These are phyloP conservation scores for Aureobasidium sp. DNA, from an alignment of 2,329 filamentous ascomycete genomes.

Conservation along the genomic window DNA sequence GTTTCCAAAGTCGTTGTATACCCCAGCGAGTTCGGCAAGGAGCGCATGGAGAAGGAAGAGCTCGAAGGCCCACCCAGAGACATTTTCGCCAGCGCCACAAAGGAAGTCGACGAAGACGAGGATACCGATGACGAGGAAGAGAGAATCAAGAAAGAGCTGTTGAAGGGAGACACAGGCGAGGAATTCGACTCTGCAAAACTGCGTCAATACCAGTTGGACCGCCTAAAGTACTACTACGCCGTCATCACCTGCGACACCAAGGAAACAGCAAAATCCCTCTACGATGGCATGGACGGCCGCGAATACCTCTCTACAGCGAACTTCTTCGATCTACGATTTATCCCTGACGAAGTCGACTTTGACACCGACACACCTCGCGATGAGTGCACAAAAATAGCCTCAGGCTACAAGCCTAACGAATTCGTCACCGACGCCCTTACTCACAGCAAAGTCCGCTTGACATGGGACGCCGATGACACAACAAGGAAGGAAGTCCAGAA, in stretches of 20 bases:
- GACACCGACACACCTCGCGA: slow-evolving; percentile 77
- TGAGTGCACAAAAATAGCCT: slow-evolving; percentile 63
- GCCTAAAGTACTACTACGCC: slow-evolving; percentile 91
- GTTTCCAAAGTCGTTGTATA: slow-evolving; percentile 77
- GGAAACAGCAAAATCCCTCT: slow-evolving; percentile 71
- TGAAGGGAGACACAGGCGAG: slow-evolving; percentile 65
- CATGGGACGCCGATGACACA: slow-evolving; percentile 91
- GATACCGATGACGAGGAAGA: slow-evolving; percentile 60
- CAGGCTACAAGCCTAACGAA: slow-evolving; percentile 82
- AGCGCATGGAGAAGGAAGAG: slow-evolving; percentile 86
- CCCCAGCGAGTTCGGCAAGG: slow-evolving; percentile 90
- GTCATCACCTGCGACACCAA: slow-evolving; percentile 76
- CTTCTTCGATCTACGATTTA: slow-evolving; percentile 90
- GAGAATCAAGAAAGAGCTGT: slow-evolving; percentile 66
- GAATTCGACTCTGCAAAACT: slow-evolving; percentile 87
- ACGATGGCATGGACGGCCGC: slow-evolving; percentile 83
- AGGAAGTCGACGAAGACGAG: slow-evolving; percentile 40
- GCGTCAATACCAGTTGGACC: slow-evolving; percentile 85
- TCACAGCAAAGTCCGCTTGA: slow-evolving; percentile 94
- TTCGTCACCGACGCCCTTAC: slow-evolving; percentile 93
- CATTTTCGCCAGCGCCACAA: slow-evolving; percentile 57
- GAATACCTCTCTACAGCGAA: slow-evolving; percentile 95
- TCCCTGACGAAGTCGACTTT: slow-evolving; percentile 84
- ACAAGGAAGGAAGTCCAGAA: slow-evolving; percentile 80
- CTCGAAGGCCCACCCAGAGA: slow-evolving; percentile 84